Conservation (phyloP, 176 grass and related monocot species). For the Bolboschoenus planiculmis region DNA sequence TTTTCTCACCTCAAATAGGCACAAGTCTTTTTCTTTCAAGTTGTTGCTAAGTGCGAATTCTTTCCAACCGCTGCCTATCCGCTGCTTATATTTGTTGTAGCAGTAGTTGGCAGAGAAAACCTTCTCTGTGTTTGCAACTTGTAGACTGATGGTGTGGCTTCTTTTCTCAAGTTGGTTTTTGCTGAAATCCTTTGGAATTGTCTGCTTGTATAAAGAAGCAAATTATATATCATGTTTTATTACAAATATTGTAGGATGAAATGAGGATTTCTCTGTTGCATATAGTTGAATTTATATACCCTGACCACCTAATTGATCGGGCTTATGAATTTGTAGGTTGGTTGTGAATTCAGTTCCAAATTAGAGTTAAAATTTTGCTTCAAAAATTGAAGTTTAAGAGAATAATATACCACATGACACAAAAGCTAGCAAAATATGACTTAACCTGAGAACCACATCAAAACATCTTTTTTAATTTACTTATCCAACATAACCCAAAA, state of each 20-base stretch:
- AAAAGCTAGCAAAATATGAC: not conserved
- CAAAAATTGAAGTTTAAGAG: no score
- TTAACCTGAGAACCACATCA: not conserved
- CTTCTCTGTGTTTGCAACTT: not conserved
- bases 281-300: not conserved
- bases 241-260: not conserved
- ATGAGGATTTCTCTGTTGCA: not conserved
- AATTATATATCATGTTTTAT: not conserved
- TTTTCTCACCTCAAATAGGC: constrained; percentile 39
- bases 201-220: constrained; percentile 2
- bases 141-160: not conserved
- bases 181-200: constrained; percentile 17
- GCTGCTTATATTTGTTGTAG: not conserved
- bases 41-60: constrained; percentile 10
- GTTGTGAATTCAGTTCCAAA: not conserved
- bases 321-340: not conserved
- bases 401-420: not conserved
- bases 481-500: not conserved
- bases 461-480: not conserved
- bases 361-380: not conserved
- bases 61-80: constrained; percentile 13
- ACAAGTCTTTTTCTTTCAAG: constrained; percentile 18
- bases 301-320: not conserved
- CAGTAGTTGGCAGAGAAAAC: constrained; percentile 15
- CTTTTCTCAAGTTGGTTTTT: constrained; percentile 15